Conservation (phyloP, 345 rosid genomes). For the Geranium brycei region DNA sequence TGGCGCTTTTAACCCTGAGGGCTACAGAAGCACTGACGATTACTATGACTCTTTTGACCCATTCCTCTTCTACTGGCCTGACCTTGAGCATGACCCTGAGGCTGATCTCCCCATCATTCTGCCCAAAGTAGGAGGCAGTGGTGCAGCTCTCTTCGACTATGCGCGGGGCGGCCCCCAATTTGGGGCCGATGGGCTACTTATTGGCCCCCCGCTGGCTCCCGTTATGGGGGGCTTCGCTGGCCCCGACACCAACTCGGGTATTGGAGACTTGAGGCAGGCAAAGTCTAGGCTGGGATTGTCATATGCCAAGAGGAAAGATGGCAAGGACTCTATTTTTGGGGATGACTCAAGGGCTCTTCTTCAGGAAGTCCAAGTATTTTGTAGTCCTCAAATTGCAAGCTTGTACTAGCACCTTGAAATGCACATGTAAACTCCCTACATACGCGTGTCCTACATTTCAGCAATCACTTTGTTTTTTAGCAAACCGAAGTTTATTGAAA, state of each 20-base stretch:
- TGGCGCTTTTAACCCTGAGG: slow-evolving; percentile 76
- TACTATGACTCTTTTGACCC: slow-evolving; percentile 69
- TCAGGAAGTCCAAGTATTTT: slow-evolving; percentile 61
- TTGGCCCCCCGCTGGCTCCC: slow-evolving; percentile 61
- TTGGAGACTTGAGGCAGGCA: slow-evolving; percentile 67
- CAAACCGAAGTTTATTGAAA: no score
- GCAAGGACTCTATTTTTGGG: slow-evolving; percentile 60
- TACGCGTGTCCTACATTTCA: no score
- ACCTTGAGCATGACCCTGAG: slow-evolving; percentile 6
- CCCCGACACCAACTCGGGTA: slow-evolving; percentile 66
- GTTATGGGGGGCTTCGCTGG: slow-evolving; percentile 84
- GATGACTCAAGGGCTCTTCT: slow-evolving; percentile 40
- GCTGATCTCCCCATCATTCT: slow-evolving; percentile 31
- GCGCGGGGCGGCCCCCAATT: slow-evolving; percentile 60
- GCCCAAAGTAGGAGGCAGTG: slow-evolving; percentile 74
- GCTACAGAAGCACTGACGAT: slow-evolving; percentile 84
- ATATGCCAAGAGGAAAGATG: slow-evolving; percentile 67
- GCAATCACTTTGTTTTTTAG: no score
- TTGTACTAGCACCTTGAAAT: no score
- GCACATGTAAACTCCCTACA: no score
- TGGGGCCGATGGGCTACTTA: slow-evolving; percentile 71
- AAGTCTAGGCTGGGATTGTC: slow-evolving; percentile 77
- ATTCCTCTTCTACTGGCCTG: slow-evolving; percentile 67
- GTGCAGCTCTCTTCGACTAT: slow-evolving; percentile 77
- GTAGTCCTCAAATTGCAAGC: slow-evolving; percentile 64